Conservation (phyloP, 345 rosid genomes). For the Xanthoceras sorbifolium region DNA sequence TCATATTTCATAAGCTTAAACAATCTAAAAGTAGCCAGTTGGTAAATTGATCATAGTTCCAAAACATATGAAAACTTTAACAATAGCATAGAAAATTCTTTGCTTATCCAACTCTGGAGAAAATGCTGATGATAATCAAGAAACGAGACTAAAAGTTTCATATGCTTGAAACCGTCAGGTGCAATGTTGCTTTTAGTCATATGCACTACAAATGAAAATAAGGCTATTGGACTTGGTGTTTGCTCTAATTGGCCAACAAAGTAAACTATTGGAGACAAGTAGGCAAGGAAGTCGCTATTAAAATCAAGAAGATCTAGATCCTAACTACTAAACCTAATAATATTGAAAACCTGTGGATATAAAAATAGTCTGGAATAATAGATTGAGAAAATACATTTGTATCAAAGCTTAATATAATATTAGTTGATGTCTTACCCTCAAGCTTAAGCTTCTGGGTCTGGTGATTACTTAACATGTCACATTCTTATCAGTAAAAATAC, state of each 20-base stretch:
- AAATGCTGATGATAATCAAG: neutral
- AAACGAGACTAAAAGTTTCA: neutral
- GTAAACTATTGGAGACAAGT: neutral
- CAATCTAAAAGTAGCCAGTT: neutral
- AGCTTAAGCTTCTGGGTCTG: neutral
- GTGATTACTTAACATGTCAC: neutral
- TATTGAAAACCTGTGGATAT: neutral
- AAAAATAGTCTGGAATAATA: too few relatives aligned
- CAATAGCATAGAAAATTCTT: neutral
- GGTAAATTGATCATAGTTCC: neutral
- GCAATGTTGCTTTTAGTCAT: neutral
- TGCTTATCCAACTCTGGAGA: neutral
- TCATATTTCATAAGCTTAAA: neutral
- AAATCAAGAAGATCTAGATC: neutral
- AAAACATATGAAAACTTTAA: neutral
- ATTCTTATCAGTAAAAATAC: too few relatives aligned
- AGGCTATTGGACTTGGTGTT: neutral
- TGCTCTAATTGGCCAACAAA: neutral
- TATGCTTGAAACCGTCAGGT: neutral
- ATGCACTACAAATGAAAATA: neutral
- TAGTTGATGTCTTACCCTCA: neutral
- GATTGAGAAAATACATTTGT: too few relatives aligned
- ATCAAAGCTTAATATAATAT: too few relatives aligned
- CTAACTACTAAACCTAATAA: neutral
- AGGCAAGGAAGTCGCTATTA: neutral